Percentiles rank a stretch among this genome's conserved stretches.
phyloP scores from a whole-genome alignment of 805 yeast species.

The Wickerhamomyces tratensis region DNA sequence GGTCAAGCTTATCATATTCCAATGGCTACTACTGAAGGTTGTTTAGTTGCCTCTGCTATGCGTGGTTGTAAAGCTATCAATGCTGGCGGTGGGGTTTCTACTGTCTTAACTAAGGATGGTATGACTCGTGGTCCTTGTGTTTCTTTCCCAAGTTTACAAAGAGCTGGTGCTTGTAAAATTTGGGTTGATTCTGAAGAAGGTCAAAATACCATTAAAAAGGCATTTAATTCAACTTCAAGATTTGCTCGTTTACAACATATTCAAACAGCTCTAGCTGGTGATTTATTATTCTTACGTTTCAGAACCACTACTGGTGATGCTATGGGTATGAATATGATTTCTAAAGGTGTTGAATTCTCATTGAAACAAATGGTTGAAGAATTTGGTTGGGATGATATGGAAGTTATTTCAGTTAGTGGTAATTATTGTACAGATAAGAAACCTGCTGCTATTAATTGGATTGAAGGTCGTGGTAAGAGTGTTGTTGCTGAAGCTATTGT shows the following conservation, averaged over 20 bases:
- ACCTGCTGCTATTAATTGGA: slow-evolving; percentile 98
- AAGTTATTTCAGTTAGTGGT: slow-evolving; percentile 86
- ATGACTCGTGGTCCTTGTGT: slow-evolving; percentile 99
- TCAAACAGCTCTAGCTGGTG: slow-evolving; percentile 93
- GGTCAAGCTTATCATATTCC: slow-evolving; percentile 87
- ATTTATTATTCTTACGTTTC: slow-evolving; percentile 79
- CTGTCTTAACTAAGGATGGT: slow-evolving; percentile 91
- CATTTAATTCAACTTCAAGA: slow-evolving; percentile 93
- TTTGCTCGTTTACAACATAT: slow-evolving; percentile 90
- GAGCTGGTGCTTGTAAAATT: slow-evolving; percentile 91
- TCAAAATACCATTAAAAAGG: slow-evolving; percentile 67
- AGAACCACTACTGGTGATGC: slow-evolving; percentile 99
- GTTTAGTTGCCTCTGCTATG: slow-evolving; percentile 96
- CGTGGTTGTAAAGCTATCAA: slow-evolving; percentile 98
- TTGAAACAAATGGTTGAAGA: slow-evolving; percentile 78
- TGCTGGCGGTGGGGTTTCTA: slow-evolving; percentile 91
- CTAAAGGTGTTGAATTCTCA: slow-evolving; percentile 92
- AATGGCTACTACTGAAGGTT: slow-evolving; percentile 99
- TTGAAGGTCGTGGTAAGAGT: slow-evolving; percentile 97
- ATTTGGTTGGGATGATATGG: slow-evolving; percentile 93
- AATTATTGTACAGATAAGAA: slow-evolving; percentile 97
- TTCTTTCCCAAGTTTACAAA: slow-evolving; percentile 64
- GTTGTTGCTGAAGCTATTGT: slow-evolving; percentile 93
- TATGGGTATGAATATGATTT: slow-evolving; percentile 99
- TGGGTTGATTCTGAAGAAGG: slow-evolving; percentile 98